A percentile compares a stretch with the other conserved stretches of the same genome.
Evolutionary conservation across 2,329 filamentous ascomycete genomes (phyloP).

Genomic region (Didymella exigua): DNA sequence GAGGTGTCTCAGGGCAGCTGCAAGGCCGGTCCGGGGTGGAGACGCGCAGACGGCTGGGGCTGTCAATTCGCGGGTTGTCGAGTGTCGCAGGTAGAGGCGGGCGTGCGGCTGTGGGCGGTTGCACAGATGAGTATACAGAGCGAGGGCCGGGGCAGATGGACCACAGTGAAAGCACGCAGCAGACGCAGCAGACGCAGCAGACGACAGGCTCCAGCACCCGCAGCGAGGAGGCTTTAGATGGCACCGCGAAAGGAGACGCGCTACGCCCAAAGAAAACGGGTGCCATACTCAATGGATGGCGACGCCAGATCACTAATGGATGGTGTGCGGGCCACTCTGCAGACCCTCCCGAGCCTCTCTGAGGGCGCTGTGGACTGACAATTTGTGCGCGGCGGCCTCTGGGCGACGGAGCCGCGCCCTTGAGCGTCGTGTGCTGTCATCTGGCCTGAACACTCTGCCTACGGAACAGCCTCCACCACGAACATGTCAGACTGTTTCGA

Average conservation of each 20-base stretch:
- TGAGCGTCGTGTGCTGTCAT: background rate
- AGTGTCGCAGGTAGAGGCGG: slow-evolving; percentile 35
- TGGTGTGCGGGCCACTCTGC: slow-evolving; percentile 24
- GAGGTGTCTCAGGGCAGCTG: slow-evolving; percentile 32
- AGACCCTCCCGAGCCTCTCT: slow-evolving; percentile 24
- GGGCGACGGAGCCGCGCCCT: background rate
- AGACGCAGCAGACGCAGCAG: background rate
- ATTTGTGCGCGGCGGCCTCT: background rate
- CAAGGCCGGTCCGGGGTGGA: slow-evolving; percentile 36
- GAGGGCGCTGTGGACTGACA: background rate
- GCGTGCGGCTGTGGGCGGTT: slow-evolving; percentile 10
- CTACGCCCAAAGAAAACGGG: slow-evolving; percentile 12
- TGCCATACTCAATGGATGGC: slow-evolving; percentile 24
- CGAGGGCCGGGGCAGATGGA: background rate
- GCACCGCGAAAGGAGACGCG: slow-evolving; percentile 24
- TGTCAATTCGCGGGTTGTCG: slow-evolving; percentile 22
- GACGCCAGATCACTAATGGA: slow-evolving; percentile 21
- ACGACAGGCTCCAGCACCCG: background rate
- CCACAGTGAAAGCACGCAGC: background rate
- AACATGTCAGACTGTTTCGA: background rate
- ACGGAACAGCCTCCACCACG: background rate
- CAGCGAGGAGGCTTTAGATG: slow-evolving; percentile 17
- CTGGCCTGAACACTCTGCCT: background rate
- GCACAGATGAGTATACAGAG: background rate
- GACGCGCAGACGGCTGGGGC: slow-evolving; percentile 25